phyloP scores from a whole-genome alignment of 2,329 filamentous ascomycete genomes.

The Pseudogymnoascus sp. region DNA sequence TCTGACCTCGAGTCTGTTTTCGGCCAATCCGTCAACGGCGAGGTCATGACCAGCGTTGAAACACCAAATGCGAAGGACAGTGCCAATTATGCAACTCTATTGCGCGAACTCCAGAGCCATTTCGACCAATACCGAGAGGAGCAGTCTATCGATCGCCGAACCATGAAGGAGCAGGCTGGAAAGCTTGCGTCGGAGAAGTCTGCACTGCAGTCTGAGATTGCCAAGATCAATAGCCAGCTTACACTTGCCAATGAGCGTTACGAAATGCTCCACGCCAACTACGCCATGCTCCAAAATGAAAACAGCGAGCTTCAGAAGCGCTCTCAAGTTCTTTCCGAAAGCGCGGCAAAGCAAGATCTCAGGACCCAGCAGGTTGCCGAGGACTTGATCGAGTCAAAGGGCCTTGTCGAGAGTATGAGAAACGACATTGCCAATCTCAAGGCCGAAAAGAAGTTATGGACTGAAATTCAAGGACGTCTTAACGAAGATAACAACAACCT shows the following conservation, averaged over 20 bases:
- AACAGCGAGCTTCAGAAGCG: conserved; percentile 82
- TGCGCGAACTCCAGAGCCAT: conserved; percentile 81
- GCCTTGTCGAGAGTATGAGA: conserved; percentile 74
- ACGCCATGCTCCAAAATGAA: conserved; percentile 72
- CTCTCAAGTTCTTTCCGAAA: conserved; percentile 67
- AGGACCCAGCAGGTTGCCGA: conserved; percentile 86
- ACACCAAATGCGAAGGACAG: conserved; percentile 43
- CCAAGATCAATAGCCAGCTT: conserved; percentile 71
- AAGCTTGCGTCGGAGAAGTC: conserved; percentile 74
- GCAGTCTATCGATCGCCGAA: conserved; percentile 68
- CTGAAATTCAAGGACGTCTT: conserved; percentile 81
- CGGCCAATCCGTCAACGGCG: conserved; percentile 59
- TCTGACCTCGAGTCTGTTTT: conserved; percentile 61
- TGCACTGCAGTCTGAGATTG: conserved; percentile 71
- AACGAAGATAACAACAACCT: conserved; percentile 81
- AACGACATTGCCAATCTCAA: conserved; percentile 90
- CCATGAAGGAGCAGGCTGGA: conserved; percentile 78
- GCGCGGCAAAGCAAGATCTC: conserved; percentile 81
- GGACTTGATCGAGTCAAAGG: conserved; percentile 79
- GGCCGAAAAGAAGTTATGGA: conserved; percentile 90
- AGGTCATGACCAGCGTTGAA: conserved; percentile 51
- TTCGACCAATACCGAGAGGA: conserved; percentile 88
- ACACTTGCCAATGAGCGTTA: conserved; percentile 75
- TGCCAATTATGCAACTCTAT: conserved; percentile 66
- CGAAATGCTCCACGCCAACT: conserved; percentile 85